Evolutionary conservation across 73 alveolate genomes (phyloP).

Genomic region (Paramecium caudatum): DNA sequence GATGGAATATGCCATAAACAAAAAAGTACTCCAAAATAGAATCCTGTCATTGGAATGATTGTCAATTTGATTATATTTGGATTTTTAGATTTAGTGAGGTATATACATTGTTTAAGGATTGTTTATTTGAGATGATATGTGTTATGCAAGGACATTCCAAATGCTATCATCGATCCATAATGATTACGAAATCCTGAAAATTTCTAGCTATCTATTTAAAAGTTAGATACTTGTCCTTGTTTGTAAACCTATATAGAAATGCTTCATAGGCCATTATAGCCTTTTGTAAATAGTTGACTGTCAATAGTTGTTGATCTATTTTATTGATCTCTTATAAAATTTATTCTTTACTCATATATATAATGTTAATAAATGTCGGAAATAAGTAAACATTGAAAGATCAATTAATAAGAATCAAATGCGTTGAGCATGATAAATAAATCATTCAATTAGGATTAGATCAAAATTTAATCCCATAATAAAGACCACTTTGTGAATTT

Average conservation of each 20-base stretch:
- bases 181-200: conserved; percentile 46
- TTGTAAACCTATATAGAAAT: not conserved
- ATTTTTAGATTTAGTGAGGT: conserved; percentile 74
- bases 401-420: not conserved
- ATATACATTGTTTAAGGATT: conserved; percentile 60
- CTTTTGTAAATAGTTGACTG: too few relatives aligned
- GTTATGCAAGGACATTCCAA: conserved; percentile 72
- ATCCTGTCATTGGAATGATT: conserved; percentile 37
- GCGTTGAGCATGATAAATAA: conserved; percentile 24
- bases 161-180: conserved; percentile 64
- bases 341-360: too few relatives aligned
- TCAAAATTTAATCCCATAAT: conserved; percentile 10
- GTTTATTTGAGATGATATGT: conserved; percentile 57
- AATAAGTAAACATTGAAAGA: conserved; percentile 2
- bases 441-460: conserved; percentile 7
- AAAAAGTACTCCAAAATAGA: conserved; percentile 65
- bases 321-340: too few relatives aligned
- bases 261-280: conserved; percentile 20
- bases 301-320: too few relatives aligned
- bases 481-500: conserved; percentile 3
- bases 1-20: conserved; percentile 77
- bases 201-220: not conserved
- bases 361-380: too few relatives aligned
- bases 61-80: conserved; percentile 61
- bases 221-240: not conserved